A percentile compares a stretch with the other conserved stretches of the same genome.
Evolutionary conservation across 2,329 filamentous ascomycete species (phyloP).

Genomic region (Xylariaceae sp.): DNA sequence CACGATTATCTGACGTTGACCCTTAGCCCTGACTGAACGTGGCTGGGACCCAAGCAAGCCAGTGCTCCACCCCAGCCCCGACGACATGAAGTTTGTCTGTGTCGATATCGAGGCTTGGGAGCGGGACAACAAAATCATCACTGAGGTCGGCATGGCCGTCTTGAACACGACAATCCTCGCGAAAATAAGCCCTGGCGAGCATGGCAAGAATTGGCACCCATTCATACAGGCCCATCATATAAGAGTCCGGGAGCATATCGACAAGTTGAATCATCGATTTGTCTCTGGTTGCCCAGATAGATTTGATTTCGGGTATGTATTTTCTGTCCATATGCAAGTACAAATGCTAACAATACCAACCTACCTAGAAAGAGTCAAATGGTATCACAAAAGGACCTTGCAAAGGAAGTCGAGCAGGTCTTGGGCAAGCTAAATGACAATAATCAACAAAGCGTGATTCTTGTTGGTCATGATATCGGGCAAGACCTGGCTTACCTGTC

Average conservation of each 20-base stretch:
- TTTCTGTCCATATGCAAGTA: too few relatives aligned
- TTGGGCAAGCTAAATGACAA: constrained; percentile 25
- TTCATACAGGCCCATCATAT: constrained; percentile 71
- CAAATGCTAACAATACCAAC: too few relatives aligned
- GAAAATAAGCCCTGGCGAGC: constrained; percentile 52
- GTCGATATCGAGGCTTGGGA: constrained; percentile 86
- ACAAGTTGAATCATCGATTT: constrained; percentile 63
- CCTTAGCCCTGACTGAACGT: too few relatives aligned
- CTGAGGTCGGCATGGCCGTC: constrained; percentile 80
- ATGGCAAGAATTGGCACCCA: constrained; percentile 62
- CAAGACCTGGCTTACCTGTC: constrained; percentile 67
- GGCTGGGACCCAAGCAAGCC: constrained; percentile 36
- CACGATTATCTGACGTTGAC: too few relatives aligned
- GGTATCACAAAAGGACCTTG: constrained; percentile 31
- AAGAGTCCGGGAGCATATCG: constrained; percentile 64
- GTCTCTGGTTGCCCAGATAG: constrained; percentile 67
- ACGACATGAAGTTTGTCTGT: constrained; percentile 64
- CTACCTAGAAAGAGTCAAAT: too few relatives aligned
- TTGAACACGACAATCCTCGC: constrained; percentile 64
- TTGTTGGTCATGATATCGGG: constrained; percentile 73
- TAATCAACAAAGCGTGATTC: constrained; percentile 49
- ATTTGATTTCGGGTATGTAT: constrained; percentile 67
- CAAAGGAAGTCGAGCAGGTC: constrained; percentile 31
- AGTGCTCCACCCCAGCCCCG: constrained; percentile 43
- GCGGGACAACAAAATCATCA: constrained; percentile 59